Conservation (phyloP, 805 yeast genomes). For the Candida germanica region DNA sequence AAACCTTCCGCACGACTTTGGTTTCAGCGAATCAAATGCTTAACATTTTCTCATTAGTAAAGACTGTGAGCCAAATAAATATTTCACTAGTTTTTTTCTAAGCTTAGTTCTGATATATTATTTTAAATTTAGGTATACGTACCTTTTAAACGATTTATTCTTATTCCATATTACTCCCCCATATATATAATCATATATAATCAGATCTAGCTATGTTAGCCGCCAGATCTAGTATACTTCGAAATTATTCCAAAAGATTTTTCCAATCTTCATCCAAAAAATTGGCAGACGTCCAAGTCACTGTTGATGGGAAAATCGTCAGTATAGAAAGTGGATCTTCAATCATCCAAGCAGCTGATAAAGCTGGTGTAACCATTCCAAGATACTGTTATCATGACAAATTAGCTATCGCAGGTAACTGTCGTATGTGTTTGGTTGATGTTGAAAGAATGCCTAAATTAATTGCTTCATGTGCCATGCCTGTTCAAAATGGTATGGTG, state of each 20-base stretch:
- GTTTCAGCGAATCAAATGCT: conserved; percentile 27
- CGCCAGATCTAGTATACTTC: conserved; percentile 18
- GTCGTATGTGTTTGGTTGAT: conserved; percentile 91
- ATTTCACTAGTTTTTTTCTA: neutral
- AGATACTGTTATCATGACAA: conserved; percentile 91
- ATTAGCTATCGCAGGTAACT: conserved; percentile 86
- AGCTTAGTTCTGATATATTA: no score
- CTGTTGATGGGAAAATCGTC: conserved; percentile 70
- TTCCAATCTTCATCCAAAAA: conserved; percentile 18
- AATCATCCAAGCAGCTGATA: conserved; percentile 86
- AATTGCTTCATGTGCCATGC: conserved; percentile 89
- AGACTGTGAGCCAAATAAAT: neutral
- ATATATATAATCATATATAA: neutral
- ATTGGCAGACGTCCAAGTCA: conserved; percentile 54
- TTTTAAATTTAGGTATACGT: no score
- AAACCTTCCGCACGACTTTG: conserved; percentile 1
- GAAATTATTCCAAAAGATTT: conserved; percentile 16
- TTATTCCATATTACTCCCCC: neutral
- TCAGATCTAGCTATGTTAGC: conserved; percentile 14
- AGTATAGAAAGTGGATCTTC: conserved; percentile 83
- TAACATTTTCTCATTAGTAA: conserved; percentile 23
- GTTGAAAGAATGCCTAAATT: conserved; percentile 87
- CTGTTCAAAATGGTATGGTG: conserved; percentile 87
- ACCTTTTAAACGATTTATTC: no score
- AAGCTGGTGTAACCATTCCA: conserved; percentile 85